phyloP scores from a whole-genome alignment of 345 rosid genomes.

The Cardiospermum halicacabum region DNA sequence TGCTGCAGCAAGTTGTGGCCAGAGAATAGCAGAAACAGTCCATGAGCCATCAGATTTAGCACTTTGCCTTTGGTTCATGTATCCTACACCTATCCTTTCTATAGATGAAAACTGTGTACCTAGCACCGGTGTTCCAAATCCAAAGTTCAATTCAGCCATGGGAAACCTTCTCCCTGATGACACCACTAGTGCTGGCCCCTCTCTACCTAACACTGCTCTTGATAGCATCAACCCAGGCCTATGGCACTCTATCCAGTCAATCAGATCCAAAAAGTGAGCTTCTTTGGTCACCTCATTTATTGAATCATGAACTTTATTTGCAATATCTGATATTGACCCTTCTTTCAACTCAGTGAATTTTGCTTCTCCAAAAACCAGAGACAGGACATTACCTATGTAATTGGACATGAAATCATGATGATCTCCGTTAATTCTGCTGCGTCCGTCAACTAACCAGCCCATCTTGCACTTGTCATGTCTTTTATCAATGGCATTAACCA shows the following conservation, averaged over 20 bases:
- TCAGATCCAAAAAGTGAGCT: slow-evolving; percentile 68
- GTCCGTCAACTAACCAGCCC: slow-evolving; percentile 90
- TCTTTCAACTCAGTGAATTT: slow-evolving; percentile 39
- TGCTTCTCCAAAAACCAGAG: slow-evolving; percentile 64
- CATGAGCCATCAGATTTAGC: slow-evolving; percentile 70
- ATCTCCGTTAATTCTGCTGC: slow-evolving; percentile 37
- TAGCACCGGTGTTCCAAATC: slow-evolving; percentile 64
- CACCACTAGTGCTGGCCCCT: slow-evolving; percentile 69
- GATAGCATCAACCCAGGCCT: slow-evolving; percentile 84
- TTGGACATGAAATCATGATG: slow-evolving; percentile 31
- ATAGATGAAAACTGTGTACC: slow-evolving; percentile 59
- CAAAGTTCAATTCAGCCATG: slow-evolving; percentile 68
- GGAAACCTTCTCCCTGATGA: slow-evolving; percentile 76
- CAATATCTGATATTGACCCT: slow-evolving; percentile 49
- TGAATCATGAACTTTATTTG: slow-evolving; percentile 47
- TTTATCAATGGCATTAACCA: slow-evolving; percentile 42
- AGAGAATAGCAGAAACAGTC: slow-evolving; percentile 65
- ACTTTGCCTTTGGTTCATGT: slow-evolving; percentile 77
- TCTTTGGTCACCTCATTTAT: slow-evolving; percentile 50
- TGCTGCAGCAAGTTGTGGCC: slow-evolving; percentile 68
- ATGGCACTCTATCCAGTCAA: slow-evolving; percentile 83
- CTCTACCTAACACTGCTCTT: slow-evolving; percentile 53
- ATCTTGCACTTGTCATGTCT: slow-evolving; percentile 56
- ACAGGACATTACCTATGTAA: slow-evolving; percentile 78
- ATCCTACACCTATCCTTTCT: slow-evolving; percentile 64